Evolutionary conservation across 2,329 filamentous ascomycete genomes (phyloP).

Genomic region (Teratosphaeria pseudoeucalypti): DNA sequence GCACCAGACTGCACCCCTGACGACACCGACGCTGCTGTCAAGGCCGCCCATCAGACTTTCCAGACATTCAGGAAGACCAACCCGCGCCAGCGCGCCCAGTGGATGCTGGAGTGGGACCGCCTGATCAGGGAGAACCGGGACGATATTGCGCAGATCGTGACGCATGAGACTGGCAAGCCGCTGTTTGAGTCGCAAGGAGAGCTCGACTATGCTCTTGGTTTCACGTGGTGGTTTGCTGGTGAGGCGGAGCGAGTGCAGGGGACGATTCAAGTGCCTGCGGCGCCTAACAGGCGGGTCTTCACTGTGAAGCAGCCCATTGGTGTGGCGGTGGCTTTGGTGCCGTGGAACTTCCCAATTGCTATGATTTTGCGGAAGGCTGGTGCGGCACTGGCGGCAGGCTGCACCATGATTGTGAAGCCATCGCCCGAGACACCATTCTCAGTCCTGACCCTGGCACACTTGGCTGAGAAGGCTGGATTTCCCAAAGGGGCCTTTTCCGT

Average conservation of each 20-base stretch:
- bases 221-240: slow-evolving; percentile 49
- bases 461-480: slow-evolving; percentile 47
- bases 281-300: slow-evolving; percentile 54
- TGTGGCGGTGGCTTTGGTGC: slow-evolving; percentile 56
- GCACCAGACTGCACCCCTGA: slow-evolving; percentile 41
- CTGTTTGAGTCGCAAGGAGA: slow-evolving; percentile 42
- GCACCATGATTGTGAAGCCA: slow-evolving; percentile 63
- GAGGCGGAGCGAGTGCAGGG: slow-evolving; percentile 56
- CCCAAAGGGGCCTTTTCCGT: slow-evolving; percentile 52
- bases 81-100: slow-evolving; percentile 50
- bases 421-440: slow-evolving; percentile 57
- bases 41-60: slow-evolving; percentile 52
- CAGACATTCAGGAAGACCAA: slow-evolving; percentile 49
- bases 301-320: slow-evolving; percentile 67
- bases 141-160: slow-evolving; percentile 53
- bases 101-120: slow-evolving; percentile 54
- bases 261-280: slow-evolving; percentile 47
- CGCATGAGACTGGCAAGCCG: slow-evolving; percentile 49
- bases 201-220: slow-evolving; percentile 43
- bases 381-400: slow-evolving; percentile 60
- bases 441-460: slow-evolving; percentile 42
- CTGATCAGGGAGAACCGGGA: slow-evolving; percentile 53
- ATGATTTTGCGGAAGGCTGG: slow-evolving; percentile 59
- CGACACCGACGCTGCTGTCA: slow-evolving; percentile 52
- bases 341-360: slow-evolving; percentile 51